Evolutionary conservation across 768 basidiomycete genomes (phyloP).

Genomic region (Lanmaoa pseudosensibilis): DNA sequence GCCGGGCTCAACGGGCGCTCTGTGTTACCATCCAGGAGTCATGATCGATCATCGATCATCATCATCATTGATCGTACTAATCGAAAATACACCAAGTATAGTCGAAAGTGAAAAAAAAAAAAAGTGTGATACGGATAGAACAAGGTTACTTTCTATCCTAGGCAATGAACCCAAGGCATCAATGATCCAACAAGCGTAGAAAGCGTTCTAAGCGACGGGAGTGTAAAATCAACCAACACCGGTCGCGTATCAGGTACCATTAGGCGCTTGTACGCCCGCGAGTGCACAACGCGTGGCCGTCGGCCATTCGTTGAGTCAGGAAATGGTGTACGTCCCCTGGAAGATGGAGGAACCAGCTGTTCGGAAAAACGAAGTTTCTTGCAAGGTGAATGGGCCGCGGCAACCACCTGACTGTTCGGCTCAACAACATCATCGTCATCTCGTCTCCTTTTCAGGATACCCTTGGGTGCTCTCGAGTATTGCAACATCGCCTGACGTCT

Average conservation of each 20-base stretch:
- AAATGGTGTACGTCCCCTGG: constrained; percentile 16
- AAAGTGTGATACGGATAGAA: neutral
- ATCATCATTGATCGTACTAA: no score
- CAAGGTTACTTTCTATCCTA: neutral
- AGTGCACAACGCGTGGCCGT: constrained; percentile 16
- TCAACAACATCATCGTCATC: constrained; percentile 21
- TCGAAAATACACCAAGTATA: neutral
- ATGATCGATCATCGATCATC: no score
- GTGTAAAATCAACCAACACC: constrained; percentile 30
- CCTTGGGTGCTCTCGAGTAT: constrained; percentile 23
- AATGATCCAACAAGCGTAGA: constrained; percentile 33
- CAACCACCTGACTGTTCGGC: neutral
- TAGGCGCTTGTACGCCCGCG: constrained; percentile 17
- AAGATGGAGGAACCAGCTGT: neutral
- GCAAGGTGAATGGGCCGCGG: neutral
- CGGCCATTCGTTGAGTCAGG: constrained; percentile 13
- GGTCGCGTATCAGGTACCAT: constrained; percentile 8
- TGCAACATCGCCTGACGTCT: constrained; percentile 31
- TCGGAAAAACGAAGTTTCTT: constrained; percentile 29
- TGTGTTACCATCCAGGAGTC: no score
- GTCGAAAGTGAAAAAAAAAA: neutral
- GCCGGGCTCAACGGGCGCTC: no score
- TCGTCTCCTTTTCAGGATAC: constrained; percentile 31
- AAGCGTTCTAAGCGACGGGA: constrained; percentile 34
- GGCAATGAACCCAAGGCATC: constrained; percentile 31